Evolutionary conservation across 148 eudicot genomes (phyloP).

Genomic region (Euryodendron excelsum): DNA sequence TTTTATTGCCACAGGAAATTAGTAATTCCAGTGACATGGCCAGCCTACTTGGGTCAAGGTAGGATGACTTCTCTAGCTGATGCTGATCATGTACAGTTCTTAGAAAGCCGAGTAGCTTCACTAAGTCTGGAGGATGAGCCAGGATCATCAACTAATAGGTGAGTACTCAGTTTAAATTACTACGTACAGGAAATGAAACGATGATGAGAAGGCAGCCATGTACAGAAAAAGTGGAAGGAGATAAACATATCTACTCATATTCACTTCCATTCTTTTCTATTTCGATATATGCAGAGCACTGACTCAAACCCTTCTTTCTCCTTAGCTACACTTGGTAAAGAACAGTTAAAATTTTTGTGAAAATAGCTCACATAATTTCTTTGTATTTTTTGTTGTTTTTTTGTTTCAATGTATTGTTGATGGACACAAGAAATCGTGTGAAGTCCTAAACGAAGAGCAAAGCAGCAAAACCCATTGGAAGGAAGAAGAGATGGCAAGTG

Average conservation of each 20-base stretch:
- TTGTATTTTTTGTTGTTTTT: background rate
- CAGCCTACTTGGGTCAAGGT: background rate
- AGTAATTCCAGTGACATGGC: constrained; percentile 14
- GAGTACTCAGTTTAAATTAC: background rate
- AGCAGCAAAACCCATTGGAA: background rate
- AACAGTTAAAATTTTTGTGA: background rate
- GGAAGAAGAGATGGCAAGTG: background rate
- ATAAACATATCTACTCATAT: background rate
- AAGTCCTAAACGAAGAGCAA: background rate
- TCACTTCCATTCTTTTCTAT: too few species aligned
- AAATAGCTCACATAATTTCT: background rate
- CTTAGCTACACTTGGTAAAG: too few species aligned
- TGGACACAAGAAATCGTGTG: background rate
- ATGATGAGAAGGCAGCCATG: too few species aligned
- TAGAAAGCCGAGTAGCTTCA: constrained; percentile 12
- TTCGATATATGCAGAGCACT: too few species aligned
- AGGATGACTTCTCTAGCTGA: background rate
- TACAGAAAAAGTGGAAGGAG: background rate
- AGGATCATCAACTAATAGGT: constrained; percentile 8
- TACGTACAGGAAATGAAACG: background rate
- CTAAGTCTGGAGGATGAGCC: background rate
- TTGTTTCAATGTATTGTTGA: background rate
- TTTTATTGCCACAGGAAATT: background rate
- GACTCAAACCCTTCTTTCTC: too few species aligned
- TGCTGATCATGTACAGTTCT: constrained; percentile 2